phyloP scores from a whole-genome alignment of 495 filamentous ascomycete genomes.

The Lophiotrema nucula region DNA sequence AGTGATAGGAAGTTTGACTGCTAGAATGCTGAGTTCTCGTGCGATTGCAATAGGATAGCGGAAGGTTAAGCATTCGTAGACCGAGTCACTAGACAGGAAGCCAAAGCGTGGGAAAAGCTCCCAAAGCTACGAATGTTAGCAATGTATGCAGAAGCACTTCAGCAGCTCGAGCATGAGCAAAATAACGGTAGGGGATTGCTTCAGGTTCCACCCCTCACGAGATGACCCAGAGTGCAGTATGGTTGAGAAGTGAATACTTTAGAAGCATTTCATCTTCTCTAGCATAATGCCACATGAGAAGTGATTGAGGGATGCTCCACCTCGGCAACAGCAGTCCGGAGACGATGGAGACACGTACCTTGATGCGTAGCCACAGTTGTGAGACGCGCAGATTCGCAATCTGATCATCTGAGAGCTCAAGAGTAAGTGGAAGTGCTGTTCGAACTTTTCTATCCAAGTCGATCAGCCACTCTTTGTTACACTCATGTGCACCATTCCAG shows the following conservation, averaged over 20 bases:
- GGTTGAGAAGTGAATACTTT: too few relatives aligned
- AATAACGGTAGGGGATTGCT: too few relatives aligned
- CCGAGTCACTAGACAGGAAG: constrained; percentile 19
- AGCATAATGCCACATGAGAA: too few relatives aligned
- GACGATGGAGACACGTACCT: too few relatives aligned
- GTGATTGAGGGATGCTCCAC: too few relatives aligned
- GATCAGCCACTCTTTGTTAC: constrained; percentile 17
- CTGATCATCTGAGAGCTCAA: constrained; percentile 18
- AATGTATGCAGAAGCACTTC: too few relatives aligned
- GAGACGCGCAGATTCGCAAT: constrained; percentile 22
- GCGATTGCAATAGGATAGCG: constrained; percentile 15
- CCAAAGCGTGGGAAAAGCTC: constrained; percentile 26
- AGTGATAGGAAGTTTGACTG: constrained; percentile 9
- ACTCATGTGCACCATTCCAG: constrained; percentile 21
- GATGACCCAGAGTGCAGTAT: too few relatives aligned
- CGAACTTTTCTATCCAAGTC: constrained; percentile 13
- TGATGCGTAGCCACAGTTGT: constrained; percentile 23
- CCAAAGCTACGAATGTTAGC: too few relatives aligned
- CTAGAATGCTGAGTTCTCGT: constrained; percentile 11
- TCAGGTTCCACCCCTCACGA: too few relatives aligned
- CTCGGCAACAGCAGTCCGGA: too few relatives aligned
- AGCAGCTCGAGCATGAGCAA: too few relatives aligned
- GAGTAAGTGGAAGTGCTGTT: constrained; percentile 5
- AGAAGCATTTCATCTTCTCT: too few relatives aligned
- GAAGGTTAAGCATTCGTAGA: constrained; percentile 21